These are phyloP conservation scores for Ustilago hordei DNA, from an alignment of 1,284 basidiomycete genomes.

Conservation along the genomic window DNA sequence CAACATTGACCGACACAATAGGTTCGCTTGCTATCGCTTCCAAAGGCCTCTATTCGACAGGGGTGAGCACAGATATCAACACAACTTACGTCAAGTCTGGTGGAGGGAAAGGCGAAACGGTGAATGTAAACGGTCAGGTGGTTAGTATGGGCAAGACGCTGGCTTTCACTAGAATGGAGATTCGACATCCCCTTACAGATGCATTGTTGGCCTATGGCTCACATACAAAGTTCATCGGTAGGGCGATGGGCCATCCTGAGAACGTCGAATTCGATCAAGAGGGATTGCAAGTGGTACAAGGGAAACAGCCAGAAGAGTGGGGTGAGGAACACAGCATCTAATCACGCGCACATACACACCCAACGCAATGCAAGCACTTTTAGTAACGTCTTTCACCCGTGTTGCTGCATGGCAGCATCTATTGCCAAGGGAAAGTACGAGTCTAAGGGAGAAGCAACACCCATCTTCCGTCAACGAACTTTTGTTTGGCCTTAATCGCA, in stretches of 20 bases:
- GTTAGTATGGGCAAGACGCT: constrained; percentile 62
- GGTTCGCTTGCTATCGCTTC: constrained; percentile 85
- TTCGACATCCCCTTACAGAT: constrained; percentile 56
- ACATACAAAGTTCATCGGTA: constrained; percentile 89
- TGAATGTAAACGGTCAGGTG: constrained; percentile 49
- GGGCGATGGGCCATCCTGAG: constrained; percentile 78
- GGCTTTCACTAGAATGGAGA: constrained; percentile 64
- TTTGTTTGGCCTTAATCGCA: constrained; percentile 60
- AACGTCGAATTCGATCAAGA: constrained; percentile 84
- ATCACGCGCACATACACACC: background rate
- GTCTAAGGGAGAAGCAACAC: constrained; percentile 28
- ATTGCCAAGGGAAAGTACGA: background rate
- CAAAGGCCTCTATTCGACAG: constrained; percentile 84
- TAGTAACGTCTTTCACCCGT: background rate
- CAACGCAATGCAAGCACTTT: constrained; percentile 5
- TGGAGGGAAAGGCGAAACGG: constrained; percentile 70
- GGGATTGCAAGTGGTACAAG: constrained; percentile 79
- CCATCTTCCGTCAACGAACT: constrained; percentile 62
- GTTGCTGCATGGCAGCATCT: background rate
- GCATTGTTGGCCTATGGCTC: constrained; percentile 57
- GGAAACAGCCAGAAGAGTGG: constrained; percentile 68
- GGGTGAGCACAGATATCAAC: constrained; percentile 87
- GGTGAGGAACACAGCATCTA: constrained; percentile 19
- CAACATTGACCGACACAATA: constrained; percentile 85
- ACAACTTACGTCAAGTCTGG: constrained; percentile 83